Evolutionary conservation across 306 rosid species (phyloP).

Genomic region (Arachis stenosperma): DNA sequence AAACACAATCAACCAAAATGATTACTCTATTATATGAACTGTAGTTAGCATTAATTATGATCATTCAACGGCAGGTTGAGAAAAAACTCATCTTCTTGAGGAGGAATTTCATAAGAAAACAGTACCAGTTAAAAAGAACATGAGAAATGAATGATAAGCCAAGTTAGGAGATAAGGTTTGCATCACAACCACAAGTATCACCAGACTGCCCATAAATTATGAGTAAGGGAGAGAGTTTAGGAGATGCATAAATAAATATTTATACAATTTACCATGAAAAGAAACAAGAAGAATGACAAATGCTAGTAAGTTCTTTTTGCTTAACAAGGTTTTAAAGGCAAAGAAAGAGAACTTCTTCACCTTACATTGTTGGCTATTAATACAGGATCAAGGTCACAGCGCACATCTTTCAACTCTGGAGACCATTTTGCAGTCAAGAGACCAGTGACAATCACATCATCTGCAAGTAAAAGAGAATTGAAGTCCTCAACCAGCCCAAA

Average conservation of each 20-base stretch:
- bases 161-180: constrained; percentile 1
- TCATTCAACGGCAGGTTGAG: neutral
- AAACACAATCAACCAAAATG: constrained; percentile 2
- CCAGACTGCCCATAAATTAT: neutral
- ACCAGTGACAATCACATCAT: constrained; percentile 84
- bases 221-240: neutral
- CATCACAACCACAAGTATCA: constrained; percentile 12
- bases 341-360: constrained; percentile 47
- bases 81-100: constrained; percentile 7
- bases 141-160: constrained; percentile 8
- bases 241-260: constrained; percentile 5
- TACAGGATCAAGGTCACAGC: constrained; percentile 93
- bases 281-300: constrained; percentile 18
- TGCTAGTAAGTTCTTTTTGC: constrained; percentile 23
- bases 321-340: constrained; percentile 15
- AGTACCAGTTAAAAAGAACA: neutral
- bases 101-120: neutral
- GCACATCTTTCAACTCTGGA: constrained; percentile 89
- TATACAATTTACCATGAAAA: constrained; percentile 18
- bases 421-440: constrained; percentile 94
- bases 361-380: constrained; percentile 82
- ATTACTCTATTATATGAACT: neutral
- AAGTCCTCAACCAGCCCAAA: constrained; percentile 10
- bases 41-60: neutral
- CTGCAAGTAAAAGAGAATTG: constrained; percentile 46